These are phyloP conservation scores for Suzukiozyma palmioleophila DNA, from an alignment of 1,139 yeast species.

Conservation along the genomic window DNA sequence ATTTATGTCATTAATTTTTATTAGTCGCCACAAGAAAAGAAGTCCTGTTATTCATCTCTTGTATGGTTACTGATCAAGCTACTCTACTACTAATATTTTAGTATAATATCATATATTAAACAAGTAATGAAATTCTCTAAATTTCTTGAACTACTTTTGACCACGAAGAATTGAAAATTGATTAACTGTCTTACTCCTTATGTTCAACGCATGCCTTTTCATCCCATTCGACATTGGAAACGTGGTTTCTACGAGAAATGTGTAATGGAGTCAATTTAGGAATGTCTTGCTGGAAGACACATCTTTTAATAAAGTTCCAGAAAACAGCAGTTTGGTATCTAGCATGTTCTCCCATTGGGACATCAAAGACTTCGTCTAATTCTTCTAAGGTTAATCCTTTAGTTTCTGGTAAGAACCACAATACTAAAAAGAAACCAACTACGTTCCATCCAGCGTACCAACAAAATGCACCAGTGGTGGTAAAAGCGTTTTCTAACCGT, in stretches of 20 bases:
- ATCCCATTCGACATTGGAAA: constrained; percentile 57
- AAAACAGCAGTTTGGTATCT: constrained; percentile 47
- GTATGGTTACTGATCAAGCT: too few relatives aligned
- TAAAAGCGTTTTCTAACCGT: constrained; percentile 57
- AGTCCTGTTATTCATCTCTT: too few relatives aligned
- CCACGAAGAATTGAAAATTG: background rate
- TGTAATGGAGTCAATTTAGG: constrained; percentile 52
- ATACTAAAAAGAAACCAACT: constrained; percentile 64
- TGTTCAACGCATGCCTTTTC: constrained; percentile 51
- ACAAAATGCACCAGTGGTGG: constrained; percentile 82
- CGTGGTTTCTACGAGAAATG: constrained; percentile 53
- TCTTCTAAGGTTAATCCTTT: constrained; percentile 68
- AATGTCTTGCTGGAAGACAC: constrained; percentile 38
- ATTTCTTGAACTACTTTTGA: background rate
- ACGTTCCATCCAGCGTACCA: constrained; percentile 88
- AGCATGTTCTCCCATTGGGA: constrained; percentile 52
- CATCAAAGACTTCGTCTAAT: constrained; percentile 65
- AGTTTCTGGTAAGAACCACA: constrained; percentile 68
- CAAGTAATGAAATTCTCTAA: background rate
- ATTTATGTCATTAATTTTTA: background rate
- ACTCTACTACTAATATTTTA: too few relatives aligned
- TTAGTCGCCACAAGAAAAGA: too few relatives aligned
- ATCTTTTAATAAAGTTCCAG: constrained; percentile 40
- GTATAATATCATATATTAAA: too few relatives aligned
- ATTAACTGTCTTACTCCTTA: constrained; percentile 23